These are phyloP conservation scores for Mortierella claussenii DNA, from an alignment of 192 early-diverging fungal genomes.

Conservation along the genomic window DNA sequence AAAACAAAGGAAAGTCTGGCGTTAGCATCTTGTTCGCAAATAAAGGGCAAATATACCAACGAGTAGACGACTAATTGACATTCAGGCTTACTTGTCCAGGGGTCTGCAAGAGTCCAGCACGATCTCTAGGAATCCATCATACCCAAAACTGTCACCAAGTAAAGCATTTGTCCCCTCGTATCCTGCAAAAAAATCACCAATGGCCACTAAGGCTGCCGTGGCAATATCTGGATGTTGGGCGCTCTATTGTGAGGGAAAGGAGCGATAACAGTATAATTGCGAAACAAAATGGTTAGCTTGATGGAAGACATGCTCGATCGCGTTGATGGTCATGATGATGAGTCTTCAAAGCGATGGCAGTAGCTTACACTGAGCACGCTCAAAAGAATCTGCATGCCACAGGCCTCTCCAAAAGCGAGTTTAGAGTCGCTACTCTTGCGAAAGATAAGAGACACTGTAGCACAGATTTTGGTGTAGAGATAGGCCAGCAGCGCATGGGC, in stretches of 20 bases:
- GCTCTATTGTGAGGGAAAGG: conserved; percentile 12
- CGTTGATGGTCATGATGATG: not conserved
- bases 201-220: conserved; percentile 49
- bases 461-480: conserved; percentile 53
- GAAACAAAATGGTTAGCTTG: no score
- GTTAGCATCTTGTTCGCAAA: no score
- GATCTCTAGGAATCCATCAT: conserved; percentile 55
- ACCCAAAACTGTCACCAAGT: conserved; percentile 43
- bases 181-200: conserved; percentile 56
- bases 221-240: conserved; percentile 50
- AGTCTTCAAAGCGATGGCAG: not conserved
- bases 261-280: no score
- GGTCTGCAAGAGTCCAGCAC: conserved; percentile 48
- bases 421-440: conserved; percentile 41
- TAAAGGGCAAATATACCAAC: no score
- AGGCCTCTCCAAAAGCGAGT: conserved; percentile 46
- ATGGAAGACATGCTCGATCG: not conserved
- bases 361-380: conserved; percentile 44
- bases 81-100: conserved; percentile 47
- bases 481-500: conserved; percentile 37
- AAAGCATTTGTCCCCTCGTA: conserved; percentile 47
- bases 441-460: conserved; percentile 47
- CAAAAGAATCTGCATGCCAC: conserved; percentile 51
- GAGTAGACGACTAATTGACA: no score
- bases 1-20: no score